These are phyloP conservation scores for Phytophthora quininea DNA, from an alignment of 352 stramenopile genomes.

Conservation along the genomic window DNA sequence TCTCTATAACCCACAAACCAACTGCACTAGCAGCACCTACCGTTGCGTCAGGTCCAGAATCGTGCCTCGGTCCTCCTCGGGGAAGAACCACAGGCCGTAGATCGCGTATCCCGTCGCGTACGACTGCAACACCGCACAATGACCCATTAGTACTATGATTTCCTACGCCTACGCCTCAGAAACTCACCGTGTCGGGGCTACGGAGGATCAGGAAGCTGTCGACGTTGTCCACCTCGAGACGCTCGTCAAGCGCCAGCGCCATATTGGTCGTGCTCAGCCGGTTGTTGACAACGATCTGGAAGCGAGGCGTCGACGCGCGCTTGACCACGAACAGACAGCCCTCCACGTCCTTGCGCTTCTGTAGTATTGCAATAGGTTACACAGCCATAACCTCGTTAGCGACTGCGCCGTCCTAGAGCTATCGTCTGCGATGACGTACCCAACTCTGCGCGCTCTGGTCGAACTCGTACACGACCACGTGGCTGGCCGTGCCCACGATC, in stretches of 20 bases:
- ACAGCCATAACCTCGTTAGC: conserved; percentile 15
- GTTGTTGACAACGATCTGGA: conserved; percentile 91
- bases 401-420: not conserved
- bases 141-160: not conserved
- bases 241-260: conserved; percentile 72
- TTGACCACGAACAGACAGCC: conserved; percentile 88
- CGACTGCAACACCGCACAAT: conserved; percentile 25
- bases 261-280: conserved; percentile 90
- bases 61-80: conserved; percentile 83
- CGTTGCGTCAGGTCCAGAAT: conserved; percentile 75
- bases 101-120: conserved; percentile 75
- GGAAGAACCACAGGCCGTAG: conserved; percentile 90
- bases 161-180: not conserved
- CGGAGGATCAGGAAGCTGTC: conserved; percentile 88
- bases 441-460: conserved; percentile 81
- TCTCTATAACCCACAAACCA: not conserved
- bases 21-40: conserved; percentile 27
- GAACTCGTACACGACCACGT: conserved; percentile 91
- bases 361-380: conserved; percentile 4
- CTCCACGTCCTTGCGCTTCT: conserved; percentile 90
- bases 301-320: conserved; percentile 72
- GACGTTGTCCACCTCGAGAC: conserved; percentile 81
- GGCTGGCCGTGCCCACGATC: conserved; percentile 85
- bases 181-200: conserved; percentile 59
- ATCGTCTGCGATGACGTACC: conserved; percentile 49